These are phyloP conservation scores for Salix exigua DNA, from an alignment of 345 rosid genomes.

Conservation along the genomic window DNA sequence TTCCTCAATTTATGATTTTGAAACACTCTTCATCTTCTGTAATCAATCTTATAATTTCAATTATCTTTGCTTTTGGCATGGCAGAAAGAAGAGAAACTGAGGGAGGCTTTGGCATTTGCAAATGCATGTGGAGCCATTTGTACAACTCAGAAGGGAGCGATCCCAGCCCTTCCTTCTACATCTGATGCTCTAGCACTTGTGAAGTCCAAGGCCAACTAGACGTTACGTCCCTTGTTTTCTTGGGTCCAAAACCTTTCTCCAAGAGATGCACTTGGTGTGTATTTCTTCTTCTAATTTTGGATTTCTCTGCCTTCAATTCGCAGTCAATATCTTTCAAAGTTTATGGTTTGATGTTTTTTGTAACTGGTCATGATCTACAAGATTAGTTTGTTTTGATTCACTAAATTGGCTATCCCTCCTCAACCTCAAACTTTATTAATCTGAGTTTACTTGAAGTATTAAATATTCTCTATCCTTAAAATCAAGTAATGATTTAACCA, in stretches of 20 bases:
- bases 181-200: conserved; percentile 45
- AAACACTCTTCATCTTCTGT: neutral
- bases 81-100: conserved; percentile 50
- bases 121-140: conserved; percentile 69
- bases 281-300: too few relatives aligned
- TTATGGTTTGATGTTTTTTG: too few relatives aligned
- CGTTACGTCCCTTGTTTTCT: neutral
- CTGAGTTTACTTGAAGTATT: too few relatives aligned
- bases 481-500: too few relatives aligned
- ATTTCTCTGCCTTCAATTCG: too few relatives aligned
- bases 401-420: too few relatives aligned
- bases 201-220: conserved; percentile 23
- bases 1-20: neutral
- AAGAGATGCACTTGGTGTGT: neutral
- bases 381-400: too few relatives aligned
- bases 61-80: neutral
- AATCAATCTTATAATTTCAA: neutral
- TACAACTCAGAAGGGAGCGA: conserved; percentile 65
- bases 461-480: too few relatives aligned
- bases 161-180: conserved; percentile 52
- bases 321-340: too few relatives aligned
- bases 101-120: conserved; percentile 46
- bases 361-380: too few relatives aligned
- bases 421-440: too few relatives aligned
- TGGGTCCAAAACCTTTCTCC: neutral